Evolutionary conservation across 768 basidiomycete species (phyloP).

Genomic region (Psilocybe tampanensis): DNA sequence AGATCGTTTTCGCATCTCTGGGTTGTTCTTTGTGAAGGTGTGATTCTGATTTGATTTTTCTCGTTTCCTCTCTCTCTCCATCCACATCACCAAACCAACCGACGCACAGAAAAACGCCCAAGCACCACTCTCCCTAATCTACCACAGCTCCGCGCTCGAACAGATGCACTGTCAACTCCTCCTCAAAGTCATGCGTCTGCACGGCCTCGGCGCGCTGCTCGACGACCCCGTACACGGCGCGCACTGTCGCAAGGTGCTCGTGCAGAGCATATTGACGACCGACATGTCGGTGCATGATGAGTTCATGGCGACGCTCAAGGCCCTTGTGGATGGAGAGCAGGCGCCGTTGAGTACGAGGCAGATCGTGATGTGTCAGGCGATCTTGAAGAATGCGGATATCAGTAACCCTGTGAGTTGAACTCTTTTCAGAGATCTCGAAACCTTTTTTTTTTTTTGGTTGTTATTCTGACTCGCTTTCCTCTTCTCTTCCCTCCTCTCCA

Average conservation of each 20-base stretch:
- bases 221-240: constrained; percentile 51
- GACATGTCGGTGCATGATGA: constrained; percentile 92
- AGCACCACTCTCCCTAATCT: constrained; percentile 85
- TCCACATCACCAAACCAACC: neutral
- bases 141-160: constrained; percentile 89
- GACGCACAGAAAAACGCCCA: constrained; percentile 97
- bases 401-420: constrained; percentile 83
- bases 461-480: neutral
- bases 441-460: constrained; percentile 1
- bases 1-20: too few species aligned
- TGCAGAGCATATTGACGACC: constrained; percentile 84
- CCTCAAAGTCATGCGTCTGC: constrained; percentile 75
- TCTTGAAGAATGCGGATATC: constrained; percentile 98
- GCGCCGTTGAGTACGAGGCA: constrained; percentile 49
- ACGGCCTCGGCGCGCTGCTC: constrained; percentile 72
- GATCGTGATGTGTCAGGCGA: constrained; percentile 80
- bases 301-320: constrained; percentile 74
- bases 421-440: neutral
- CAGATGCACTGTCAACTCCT: constrained; percentile 88
- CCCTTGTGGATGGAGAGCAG: constrained; percentile 44
- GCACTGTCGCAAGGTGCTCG: constrained; percentile 73
- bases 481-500: neutral
- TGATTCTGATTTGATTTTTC: too few species aligned
- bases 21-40: too few species aligned
- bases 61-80: neutral